Evolutionary conservation across 352 stramenopile genomes (phyloP), one percentile per base, ranked within the genome.

Genomic region (Phytophthora foliorum): DNA sequence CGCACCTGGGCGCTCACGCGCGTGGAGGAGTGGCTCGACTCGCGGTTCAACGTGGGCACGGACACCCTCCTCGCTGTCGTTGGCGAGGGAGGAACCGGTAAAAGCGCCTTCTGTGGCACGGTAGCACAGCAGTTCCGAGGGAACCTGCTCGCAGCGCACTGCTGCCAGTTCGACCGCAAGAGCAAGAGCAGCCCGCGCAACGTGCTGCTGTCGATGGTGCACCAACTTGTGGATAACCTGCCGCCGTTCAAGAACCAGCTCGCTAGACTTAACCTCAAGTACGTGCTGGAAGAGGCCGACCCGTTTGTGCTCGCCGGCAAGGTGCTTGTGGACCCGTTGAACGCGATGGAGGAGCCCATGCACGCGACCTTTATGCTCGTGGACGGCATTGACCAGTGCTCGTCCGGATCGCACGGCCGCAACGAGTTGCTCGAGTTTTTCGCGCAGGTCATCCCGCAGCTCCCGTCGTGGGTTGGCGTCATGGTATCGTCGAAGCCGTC

Each of bases 161-260:
- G 92, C 56, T 91, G 79, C 45, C 81, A 91, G 22, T 96, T 94
- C 31, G 89, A 96, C 63, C 74, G 72, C 29, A 93, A 93, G 68
- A 77, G 67, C 71, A 89, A 92, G 69, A 91, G 81, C 56, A 80
- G 63, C 22, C 84, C 85, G 14, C 84, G 87, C 25, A 90, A 91
- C 51, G 78, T 92, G 44, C 49, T 96, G 72, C 69, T 94, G 13
- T 96, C 89, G 24, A 53, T 96, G n/a, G 85, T 93, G 53, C 87
- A 92, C 61, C 89, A 96, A 61, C 56, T 96, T n/a, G 77, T 91
- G 21, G 59, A 74, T 13, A 82, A 73, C n/a, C 44, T 94, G 22
- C 85, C 86, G 16, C 61, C 46, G 34, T 96, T 92, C 72, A 93
- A 96, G 74, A 88, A 86, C 59, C 89, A 96, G 57, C 74, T 96